phyloP scores from a whole-genome alignment of 257 asterid species.

The Coffea canephora region DNA sequence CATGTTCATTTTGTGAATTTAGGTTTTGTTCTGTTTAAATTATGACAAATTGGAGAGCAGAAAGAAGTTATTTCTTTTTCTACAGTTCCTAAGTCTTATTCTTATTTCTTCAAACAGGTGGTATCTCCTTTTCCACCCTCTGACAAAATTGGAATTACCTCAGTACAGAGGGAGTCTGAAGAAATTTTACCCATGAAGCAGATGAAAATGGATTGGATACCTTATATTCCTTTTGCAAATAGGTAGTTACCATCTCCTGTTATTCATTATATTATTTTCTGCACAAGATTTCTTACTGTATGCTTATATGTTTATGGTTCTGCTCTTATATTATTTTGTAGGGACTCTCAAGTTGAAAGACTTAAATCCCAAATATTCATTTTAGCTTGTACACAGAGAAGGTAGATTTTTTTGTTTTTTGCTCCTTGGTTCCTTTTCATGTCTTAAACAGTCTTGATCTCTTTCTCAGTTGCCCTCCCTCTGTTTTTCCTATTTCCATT shows the following conservation, averaged over 20 bases:
- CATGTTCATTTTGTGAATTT: background rate
- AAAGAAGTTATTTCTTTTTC: background rate
- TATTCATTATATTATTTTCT: background rate
- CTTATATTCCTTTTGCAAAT: slow-evolving; percentile 79
- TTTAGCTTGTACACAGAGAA: slow-evolving; percentile 82
- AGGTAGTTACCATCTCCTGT: slow-evolving; percentile 38
- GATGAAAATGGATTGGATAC: slow-evolving; percentile 99
- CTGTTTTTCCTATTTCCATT: background rate
- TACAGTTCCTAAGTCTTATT: background rate
- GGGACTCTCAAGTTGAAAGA: slow-evolving; percentile 93
- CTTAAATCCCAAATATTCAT: slow-evolving; percentile 82
- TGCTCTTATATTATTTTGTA: slow-evolving; percentile 27
- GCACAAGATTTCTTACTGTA: background rate
- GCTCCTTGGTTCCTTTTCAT: slow-evolving; percentile 11
- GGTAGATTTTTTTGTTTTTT: slow-evolving; percentile 36
- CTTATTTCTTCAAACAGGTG: slow-evolving; percentile 46
- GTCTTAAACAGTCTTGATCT: background rate
- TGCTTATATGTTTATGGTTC: slow-evolving; percentile 14
- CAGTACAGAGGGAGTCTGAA: slow-evolving; percentile 92
- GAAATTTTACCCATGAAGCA: slow-evolving; percentile 95
- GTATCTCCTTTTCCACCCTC: slow-evolving; percentile 98
- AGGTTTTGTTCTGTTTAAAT: background rate
- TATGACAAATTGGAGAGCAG: background rate
- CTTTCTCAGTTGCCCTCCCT: too few relatives aligned
- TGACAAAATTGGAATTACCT: slow-evolving; percentile 90